Percentiles rank a stretch among this genome's conserved stretches.
Conservation (phyloP, 495 filamentous ascomycete species). For the Aspergillus bertholletiae region DNA sequence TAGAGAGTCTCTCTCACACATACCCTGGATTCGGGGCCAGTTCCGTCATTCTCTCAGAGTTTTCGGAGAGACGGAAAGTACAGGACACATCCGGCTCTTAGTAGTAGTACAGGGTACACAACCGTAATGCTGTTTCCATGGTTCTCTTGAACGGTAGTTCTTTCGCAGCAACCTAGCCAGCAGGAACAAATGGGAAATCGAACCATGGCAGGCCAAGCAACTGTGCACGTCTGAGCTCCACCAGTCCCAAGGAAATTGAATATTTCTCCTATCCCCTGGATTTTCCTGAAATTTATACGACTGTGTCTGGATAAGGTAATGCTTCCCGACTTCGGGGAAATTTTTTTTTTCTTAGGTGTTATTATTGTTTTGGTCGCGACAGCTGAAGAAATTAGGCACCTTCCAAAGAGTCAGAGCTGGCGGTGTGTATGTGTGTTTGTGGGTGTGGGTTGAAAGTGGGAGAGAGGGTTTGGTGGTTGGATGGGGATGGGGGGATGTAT, state of each 20-base stretch:
- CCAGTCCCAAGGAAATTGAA: background rate
- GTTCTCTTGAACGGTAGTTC: constrained; percentile 5
- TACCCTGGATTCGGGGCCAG: background rate
- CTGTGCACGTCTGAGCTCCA: constrained; percentile 4
- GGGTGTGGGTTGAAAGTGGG: background rate
- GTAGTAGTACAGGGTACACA: background rate
- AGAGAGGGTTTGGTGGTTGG: background rate
- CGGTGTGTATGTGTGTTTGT: too few species aligned
- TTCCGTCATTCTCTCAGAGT: background rate
- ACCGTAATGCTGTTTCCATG: constrained; percentile 1
- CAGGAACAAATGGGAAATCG: background rate
- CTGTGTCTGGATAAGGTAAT: too few species aligned
- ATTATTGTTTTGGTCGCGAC: background rate
- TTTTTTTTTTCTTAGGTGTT: background rate
- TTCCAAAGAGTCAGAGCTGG: background rate
- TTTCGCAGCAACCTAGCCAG: background rate
- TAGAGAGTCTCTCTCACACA: too few species aligned
- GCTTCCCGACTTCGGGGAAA: background rate
- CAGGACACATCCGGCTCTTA: background rate
- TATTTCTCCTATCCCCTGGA: constrained; percentile 1
- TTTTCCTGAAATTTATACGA: background rate
- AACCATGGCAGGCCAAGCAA: constrained; percentile 1
- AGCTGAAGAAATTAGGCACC: background rate
- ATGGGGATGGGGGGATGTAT: background rate
- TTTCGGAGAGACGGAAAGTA: background rate